Evolutionary conservation across 345 rosid genomes (phyloP).

Genomic region (Citrus hindsii): DNA sequence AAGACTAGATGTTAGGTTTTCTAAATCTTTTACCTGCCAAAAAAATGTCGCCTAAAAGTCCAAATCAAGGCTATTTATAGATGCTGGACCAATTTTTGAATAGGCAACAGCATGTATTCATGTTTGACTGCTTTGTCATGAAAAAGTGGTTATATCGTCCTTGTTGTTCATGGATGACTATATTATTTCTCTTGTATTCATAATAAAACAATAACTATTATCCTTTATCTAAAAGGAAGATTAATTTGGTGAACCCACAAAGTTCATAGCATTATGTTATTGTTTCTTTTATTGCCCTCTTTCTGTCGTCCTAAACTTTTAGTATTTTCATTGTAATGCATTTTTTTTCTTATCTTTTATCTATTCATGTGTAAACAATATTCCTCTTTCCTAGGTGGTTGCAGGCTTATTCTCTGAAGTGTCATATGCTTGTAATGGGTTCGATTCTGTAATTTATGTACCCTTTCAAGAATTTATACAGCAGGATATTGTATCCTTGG

Average conservation of each 20-base stretch:
- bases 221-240: not conserved
- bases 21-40: not conserved
- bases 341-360: not conserved
- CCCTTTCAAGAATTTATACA: conserved; percentile 35
- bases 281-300: not conserved
- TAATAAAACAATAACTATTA: not conserved
- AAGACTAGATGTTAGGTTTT: not conserved
- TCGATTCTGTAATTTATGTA: conserved; percentile 28
- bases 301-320: not conserved
- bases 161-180: not conserved
- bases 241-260: not conserved
- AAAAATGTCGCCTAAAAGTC: not conserved
- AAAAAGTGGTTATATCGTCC: not conserved
- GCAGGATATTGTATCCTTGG: conserved; percentile 35
- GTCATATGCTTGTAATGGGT: conserved; percentile 35
- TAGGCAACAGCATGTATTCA: not conserved
- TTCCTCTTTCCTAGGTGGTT: conserved; percentile 53
- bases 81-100: not conserved
- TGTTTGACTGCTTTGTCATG: not conserved
- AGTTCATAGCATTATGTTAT: not conserved
- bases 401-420: conserved; percentile 45
- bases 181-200: not conserved
- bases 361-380: conserved; percentile 17
- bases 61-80: not conserved
- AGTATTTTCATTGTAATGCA: not conserved